Evolutionary conservation across 768 basidiomycete genomes (phyloP).

Genomic region (Lactarius tabidus): DNA sequence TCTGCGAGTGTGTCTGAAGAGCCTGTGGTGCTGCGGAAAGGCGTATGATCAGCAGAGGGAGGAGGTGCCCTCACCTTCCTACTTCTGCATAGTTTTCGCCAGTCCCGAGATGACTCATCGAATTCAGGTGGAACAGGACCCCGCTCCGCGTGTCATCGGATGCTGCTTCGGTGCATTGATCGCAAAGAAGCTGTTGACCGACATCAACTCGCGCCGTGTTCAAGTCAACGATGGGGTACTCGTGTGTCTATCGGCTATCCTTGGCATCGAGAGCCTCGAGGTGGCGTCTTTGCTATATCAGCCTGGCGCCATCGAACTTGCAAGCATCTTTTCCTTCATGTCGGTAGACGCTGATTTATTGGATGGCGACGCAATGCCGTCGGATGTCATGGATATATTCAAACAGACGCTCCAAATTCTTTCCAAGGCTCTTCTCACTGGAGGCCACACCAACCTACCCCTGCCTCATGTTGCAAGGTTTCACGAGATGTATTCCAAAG

Average conservation of each 20-base stretch:
- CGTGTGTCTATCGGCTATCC: background rate
- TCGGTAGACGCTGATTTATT: background rate
- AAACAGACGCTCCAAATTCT: background rate
- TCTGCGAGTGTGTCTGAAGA: background rate
- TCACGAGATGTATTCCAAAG: background rate
- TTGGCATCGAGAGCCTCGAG: background rate
- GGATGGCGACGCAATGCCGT: background rate
- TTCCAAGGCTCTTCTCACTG: background rate
- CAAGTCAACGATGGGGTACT: background rate
- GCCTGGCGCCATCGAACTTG: background rate
- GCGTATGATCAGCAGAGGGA: background rate
- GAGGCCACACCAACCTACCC: background rate
- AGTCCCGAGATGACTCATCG: background rate
- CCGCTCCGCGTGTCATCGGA: background rate
- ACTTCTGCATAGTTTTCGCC: background rate
- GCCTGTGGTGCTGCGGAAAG: constrained; percentile 1
- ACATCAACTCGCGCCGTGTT: background rate
- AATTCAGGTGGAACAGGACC: background rate
- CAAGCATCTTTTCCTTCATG: background rate
- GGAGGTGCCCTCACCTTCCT: background rate
- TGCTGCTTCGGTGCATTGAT: background rate
- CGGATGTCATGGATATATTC: background rate
- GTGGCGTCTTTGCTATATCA: background rate
- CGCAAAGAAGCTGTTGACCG: background rate
- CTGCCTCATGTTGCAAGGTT: background rate